phyloP scores from a whole-genome alignment of 192 early-diverging fungal genomes.

The Pilobolus umbonatus region DNA sequence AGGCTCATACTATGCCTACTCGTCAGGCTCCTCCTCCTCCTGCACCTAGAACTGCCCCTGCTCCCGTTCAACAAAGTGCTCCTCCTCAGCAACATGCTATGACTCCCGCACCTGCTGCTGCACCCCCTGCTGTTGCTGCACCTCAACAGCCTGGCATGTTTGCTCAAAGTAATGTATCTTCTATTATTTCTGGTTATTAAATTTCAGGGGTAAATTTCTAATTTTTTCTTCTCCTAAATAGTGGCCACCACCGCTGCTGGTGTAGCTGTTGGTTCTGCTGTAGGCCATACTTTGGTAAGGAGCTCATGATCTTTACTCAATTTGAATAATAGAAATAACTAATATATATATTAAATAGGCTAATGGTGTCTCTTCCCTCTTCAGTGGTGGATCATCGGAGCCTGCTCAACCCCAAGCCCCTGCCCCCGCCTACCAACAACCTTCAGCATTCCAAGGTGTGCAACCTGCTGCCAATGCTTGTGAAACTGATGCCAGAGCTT shows the following conservation, averaged over 20 bases:
- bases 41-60: constrained; percentile 21
- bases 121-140: constrained; percentile 50
- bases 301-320: background rate
- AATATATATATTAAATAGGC: constrained; percentile 6
- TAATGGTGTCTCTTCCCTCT: constrained; percentile 37
- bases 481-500: constrained; percentile 77
- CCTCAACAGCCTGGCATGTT: constrained; percentile 74
- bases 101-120: constrained; percentile 16
- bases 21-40: constrained; percentile 57
- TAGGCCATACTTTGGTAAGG: constrained; percentile 60
- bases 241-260: constrained; percentile 93
- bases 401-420: constrained; percentile 36
- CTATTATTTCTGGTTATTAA: too few relatives aligned
- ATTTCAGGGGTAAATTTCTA: background rate
- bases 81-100: constrained; percentile 34
- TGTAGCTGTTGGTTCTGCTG: constrained; percentile 86
- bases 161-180: constrained; percentile 51
- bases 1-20: constrained; percentile 52
- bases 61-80: constrained; percentile 12
- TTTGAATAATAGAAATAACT: background rate
- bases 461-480: constrained; percentile 39
- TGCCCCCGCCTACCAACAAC: constrained; percentile 31
- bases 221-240: background rate
- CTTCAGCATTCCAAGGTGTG: constrained; percentile 24
- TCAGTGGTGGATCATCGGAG: constrained; percentile 44